These are phyloP conservation scores for Hypoxylon subgilvum DNA, from an alignment of 495 filamentous ascomycete genomes.

Conservation along the genomic window DNA sequence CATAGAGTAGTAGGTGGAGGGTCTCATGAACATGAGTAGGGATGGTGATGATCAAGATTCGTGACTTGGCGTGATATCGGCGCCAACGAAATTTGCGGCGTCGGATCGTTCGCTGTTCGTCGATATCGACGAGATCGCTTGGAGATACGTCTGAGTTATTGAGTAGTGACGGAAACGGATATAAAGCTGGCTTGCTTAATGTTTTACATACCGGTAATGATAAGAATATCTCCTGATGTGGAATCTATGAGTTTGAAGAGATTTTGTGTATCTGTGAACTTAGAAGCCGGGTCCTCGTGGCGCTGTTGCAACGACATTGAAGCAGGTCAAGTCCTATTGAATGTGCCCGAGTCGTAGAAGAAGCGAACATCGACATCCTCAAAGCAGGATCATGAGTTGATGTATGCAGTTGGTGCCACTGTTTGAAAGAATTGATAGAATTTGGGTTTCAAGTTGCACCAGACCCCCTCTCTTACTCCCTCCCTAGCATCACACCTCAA, in stretches of 20 bases:
- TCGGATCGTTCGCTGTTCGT: background rate
- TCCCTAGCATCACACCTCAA: too few species aligned
- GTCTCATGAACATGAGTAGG: background rate
- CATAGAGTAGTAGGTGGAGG: background rate
- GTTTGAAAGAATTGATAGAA: too few species aligned
- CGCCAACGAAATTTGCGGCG: background rate
- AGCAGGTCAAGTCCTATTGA: background rate
- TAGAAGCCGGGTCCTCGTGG: background rate
- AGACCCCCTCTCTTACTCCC: too few species aligned
- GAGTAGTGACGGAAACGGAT: background rate
- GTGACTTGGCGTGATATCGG: background rate
- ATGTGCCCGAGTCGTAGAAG: background rate
- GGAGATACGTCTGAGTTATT: conserved; percentile 1
- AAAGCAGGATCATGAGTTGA: too few species aligned
- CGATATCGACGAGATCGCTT: background rate
- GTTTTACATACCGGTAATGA: conserved; percentile 1
- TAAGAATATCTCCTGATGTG: conserved; percentile 12
- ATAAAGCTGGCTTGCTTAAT: background rate
- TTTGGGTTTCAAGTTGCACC: too few species aligned
- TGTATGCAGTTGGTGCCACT: too few species aligned
- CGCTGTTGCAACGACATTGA: background rate
- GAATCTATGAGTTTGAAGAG: conserved; percentile 3
- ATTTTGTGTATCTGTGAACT: conserved; percentile 10
- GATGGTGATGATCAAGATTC: background rate
- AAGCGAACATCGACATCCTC: background rate